phyloP scores from a whole-genome alignment of 1,284 basidiomycete genomes.

The Ustilago loliicola region DNA sequence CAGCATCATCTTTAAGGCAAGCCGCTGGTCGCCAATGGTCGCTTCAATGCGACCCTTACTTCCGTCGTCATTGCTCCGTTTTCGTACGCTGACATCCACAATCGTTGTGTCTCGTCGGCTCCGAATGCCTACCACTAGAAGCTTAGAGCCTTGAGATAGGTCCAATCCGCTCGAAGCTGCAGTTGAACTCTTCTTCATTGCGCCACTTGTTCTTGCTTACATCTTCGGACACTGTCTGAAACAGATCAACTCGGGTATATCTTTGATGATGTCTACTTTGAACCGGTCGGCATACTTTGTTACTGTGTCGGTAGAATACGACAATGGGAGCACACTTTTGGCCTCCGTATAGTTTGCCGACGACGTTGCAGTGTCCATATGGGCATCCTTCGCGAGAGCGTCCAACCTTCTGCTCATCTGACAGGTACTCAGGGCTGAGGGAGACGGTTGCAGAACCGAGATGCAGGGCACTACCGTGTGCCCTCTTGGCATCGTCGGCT shows the following conservation, averaged over 20 bases:
- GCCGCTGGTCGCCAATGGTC: neutral
- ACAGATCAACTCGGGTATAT: neutral
- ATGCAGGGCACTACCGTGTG: neutral
- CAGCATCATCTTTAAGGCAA: neutral
- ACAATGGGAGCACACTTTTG: neutral
- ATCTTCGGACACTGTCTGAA: neutral
- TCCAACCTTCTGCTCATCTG: neutral
- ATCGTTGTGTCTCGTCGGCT: neutral
- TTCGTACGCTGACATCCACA: too few species aligned
- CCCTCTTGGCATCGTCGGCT: neutral
- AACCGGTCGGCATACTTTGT: neutral
- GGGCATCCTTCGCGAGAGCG: neutral
- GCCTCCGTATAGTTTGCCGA: neutral
- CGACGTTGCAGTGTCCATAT: neutral
- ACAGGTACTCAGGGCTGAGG: neutral
- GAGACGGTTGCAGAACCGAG: neutral
- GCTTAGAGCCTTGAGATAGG: neutral
- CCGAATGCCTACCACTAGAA: neutral
- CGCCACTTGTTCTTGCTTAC: neutral
- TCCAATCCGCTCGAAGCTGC: neutral
- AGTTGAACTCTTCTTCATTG: neutral
- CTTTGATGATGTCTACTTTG: neutral
- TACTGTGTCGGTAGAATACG: neutral
- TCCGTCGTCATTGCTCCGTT: neutral
- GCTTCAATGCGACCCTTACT: neutral